A percentile compares a stretch with the other conserved stretches of the same genome.
Evolutionary conservation across 768 basidiomycete genomes (phyloP).

Genomic region (Fistulinella prunicolor): DNA sequence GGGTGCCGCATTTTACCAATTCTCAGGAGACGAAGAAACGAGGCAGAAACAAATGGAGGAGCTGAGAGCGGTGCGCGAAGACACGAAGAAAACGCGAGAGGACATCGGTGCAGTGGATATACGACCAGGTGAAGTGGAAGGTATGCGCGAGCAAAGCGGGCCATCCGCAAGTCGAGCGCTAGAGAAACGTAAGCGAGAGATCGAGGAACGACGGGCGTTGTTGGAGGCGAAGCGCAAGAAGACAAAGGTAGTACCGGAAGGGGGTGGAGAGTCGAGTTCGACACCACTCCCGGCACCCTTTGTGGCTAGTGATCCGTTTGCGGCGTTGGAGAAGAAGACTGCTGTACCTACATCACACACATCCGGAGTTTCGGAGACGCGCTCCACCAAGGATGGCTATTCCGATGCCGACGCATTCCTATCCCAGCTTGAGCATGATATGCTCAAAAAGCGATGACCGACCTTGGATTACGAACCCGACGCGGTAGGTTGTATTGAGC

Average conservation of each 20-base stretch:
- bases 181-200: constrained; percentile 70
- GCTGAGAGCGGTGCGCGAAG: constrained; percentile 59
- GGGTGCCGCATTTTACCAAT: constrained; percentile 91
- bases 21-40: constrained; percentile 81
- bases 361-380: constrained; percentile 29
- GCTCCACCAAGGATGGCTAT: constrained; percentile 10
- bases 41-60: constrained; percentile 82
- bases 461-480: background rate
- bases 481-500: constrained; percentile 1
- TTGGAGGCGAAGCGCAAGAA: constrained; percentile 71
- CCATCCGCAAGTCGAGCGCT: constrained; percentile 45
- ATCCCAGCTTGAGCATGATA: constrained; percentile 62
- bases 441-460: constrained; percentile 32
- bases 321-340: constrained; percentile 42
- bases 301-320: constrained; percentile 46
- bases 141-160: constrained; percentile 50
- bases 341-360: constrained; percentile 10
- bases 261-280: background rate
- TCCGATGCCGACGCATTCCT: constrained; percentile 59
- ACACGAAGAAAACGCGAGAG: constrained; percentile 63
- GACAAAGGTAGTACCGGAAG: constrained; percentile 22
- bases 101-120: constrained; percentile 61
- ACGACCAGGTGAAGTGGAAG: constrained; percentile 71
- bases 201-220: constrained; percentile 60
- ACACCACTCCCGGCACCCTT: background rate